A percentile compares a stretch with the other conserved stretches of the same genome.
Conservation (phyloP, 495 filamentous ascomycete species). For the Podospora pseudocomata region DNA sequence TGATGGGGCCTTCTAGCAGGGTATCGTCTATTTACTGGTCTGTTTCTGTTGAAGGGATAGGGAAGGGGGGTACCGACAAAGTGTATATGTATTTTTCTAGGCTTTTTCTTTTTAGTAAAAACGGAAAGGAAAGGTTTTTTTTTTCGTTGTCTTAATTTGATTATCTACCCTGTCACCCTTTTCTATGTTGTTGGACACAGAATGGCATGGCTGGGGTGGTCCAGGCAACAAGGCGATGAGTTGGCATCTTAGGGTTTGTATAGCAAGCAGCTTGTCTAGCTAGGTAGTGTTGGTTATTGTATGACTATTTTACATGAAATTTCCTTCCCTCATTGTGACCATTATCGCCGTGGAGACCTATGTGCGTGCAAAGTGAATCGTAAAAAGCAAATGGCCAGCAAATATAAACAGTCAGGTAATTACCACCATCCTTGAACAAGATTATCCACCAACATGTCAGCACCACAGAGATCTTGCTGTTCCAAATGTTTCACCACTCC, state of each 20-base stretch:
- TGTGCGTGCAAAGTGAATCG: too few relatives aligned
- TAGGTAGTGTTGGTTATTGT: neutral
- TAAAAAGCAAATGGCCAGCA: too few relatives aligned
- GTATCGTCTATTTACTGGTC: neutral
- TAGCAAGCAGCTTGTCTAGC: neutral
- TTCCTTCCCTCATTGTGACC: too few relatives aligned
- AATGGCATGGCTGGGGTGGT: neutral
- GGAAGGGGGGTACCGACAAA: neutral
- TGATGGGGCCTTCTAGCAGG: neutral
- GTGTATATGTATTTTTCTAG: neutral
- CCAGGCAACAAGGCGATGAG: neutral
- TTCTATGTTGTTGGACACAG: neutral
- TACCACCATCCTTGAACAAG: too few relatives aligned
- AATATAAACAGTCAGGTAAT: too few relatives aligned
- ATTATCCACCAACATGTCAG: neutral
- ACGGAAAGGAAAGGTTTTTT: neutral
- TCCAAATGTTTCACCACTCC: constrained; percentile 33
- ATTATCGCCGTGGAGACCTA: too few relatives aligned
- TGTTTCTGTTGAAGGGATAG: neutral
- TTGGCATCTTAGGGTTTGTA: neutral
- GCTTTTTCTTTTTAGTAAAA: neutral
- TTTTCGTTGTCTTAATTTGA: neutral
- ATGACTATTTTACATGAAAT: neutral
- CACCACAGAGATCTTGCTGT: neutral
- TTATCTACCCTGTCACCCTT: neutral